A percentile compares a stretch with the other conserved stretches of the same genome.
phyloP scores from a whole-genome alignment of 257 asterid species.

The Solanum arcanum region DNA sequence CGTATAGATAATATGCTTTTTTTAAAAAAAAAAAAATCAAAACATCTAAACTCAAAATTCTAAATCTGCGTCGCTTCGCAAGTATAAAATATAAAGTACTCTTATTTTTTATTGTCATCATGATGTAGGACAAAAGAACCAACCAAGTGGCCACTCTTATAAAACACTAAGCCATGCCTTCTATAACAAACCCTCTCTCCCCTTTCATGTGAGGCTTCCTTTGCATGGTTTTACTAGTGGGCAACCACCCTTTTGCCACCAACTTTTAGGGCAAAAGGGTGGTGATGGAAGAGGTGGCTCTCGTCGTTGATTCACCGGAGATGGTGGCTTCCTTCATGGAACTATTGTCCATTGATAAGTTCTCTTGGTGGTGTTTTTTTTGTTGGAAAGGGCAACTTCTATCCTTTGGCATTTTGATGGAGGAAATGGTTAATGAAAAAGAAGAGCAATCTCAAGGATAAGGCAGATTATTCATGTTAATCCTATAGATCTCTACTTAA shows the following conservation, averaged over 20 bases:
- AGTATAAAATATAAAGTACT: not conserved
- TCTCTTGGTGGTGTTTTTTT: not conserved
- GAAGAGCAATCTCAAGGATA: not conserved
- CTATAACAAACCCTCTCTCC: not conserved
- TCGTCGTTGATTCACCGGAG: not conserved
- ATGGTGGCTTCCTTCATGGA: not conserved
- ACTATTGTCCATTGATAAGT: not conserved
- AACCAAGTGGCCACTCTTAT: not conserved
- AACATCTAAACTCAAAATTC: not conserved
- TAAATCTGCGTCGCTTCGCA: fast-evolving
- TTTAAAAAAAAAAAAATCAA: no score
- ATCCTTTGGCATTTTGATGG: not conserved
- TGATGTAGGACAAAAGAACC: not conserved
- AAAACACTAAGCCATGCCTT: not conserved
- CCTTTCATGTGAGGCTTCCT: not conserved
- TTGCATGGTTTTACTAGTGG: not conserved
- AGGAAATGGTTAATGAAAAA: not conserved
- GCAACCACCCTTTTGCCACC: not conserved
- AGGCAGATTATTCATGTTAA: not conserved
- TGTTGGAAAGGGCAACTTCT: not conserved
- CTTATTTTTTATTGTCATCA: not conserved
- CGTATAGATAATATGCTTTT: no score
- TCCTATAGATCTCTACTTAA: not conserved
- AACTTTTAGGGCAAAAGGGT: not conserved
- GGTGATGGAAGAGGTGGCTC: not conserved